Base-by-base conservation (phyloP, 768 basidiomycete genomes). In the Boletus pseudopeckii region DNA sequence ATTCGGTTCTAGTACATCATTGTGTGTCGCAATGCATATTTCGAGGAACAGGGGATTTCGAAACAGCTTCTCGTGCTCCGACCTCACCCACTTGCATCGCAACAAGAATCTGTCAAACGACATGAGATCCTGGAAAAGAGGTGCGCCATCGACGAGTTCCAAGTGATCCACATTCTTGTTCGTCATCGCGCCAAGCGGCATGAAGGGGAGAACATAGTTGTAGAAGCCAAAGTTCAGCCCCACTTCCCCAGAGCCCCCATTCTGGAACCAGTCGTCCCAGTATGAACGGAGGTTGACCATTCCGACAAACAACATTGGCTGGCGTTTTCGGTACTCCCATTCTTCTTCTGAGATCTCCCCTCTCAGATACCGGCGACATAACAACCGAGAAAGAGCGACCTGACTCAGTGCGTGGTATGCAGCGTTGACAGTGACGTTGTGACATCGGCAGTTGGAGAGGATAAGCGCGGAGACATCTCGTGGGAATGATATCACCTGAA, bases 281-380 rank as follows among this genome's bases (percentile, higher is more conserved):
- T 46, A 22, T 22, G 32, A 75, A 5, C 82, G 71, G 33, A 83
- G 55, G 61, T 79, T 82, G 13, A 80, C 55, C 13, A 80, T 80
- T 5, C 81, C 81, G 7, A 66, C 70, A 15, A 72, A 76, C 41
- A 72, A 67, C 75, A 80, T 82, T 2, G 80, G 80, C 56, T 83
- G 73, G 49, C 66, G 71, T 52, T 71, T 75, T 30, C 81, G 68
- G 45, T 73, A 76, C 42, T 76, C 71, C 83, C 82, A 84, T 61
- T 85, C 82, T 13, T 72, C 72, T 39, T 73, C 62, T 11, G 63
- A 59, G 34, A 85, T 77, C n/a, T 78, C 68, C 0, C 81, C 80
- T 15, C 68, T 68, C 30, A 77, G 60, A 50, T 75, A 78, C 46
- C 67, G 71, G 37, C 73, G 71, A 47, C 77, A 75, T 7, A 83